A percentile compares a stretch with the other conserved stretches of the same genome.
Conservation (phyloP, 805 yeast species). For the Candida krabiensis region DNA sequence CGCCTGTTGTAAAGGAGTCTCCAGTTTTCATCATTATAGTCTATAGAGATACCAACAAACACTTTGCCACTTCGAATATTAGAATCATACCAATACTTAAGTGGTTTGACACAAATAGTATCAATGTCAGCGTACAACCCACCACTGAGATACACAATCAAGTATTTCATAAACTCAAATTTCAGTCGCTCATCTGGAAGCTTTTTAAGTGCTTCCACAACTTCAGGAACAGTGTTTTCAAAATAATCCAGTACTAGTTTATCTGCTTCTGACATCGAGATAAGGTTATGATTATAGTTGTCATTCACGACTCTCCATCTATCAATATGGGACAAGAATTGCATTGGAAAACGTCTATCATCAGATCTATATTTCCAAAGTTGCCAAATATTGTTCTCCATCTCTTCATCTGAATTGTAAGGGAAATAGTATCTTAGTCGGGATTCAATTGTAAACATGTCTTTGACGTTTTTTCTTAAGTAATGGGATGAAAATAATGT, state of each 20-base stretch:
- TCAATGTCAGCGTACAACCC: slow-evolving; percentile 68
- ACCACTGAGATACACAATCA: slow-evolving; percentile 51
- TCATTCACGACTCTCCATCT: slow-evolving; percentile 24
- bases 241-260: slow-evolving; percentile 18
- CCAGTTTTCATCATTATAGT: slow-evolving; percentile 27
- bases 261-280: slow-evolving; percentile 19
- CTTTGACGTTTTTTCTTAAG: slow-evolving; percentile 21
- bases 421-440: slow-evolving; percentile 26
- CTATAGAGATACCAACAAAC: slow-evolving; percentile 22
- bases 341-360: slow-evolving; percentile 19
- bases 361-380: slow-evolving; percentile 26
- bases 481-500: slow-evolving; percentile 7
- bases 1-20: slow-evolving; percentile 24
- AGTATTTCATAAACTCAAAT: slow-evolving; percentile 57
- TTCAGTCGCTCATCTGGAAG: slow-evolving; percentile 49
- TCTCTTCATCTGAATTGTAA: slow-evolving; percentile 19
- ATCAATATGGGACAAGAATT: slow-evolving; percentile 19
- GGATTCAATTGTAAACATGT: slow-evolving; percentile 27
- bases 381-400: slow-evolving; percentile 35
- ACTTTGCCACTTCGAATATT: slow-evolving; percentile 14
- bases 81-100: slow-evolving; percentile 28
- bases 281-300: slow-evolving; percentile 22
- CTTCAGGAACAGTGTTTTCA: slow-evolving; percentile 39
- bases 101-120: slow-evolving; percentile 52
- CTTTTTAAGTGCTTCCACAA: slow-evolving; percentile 43